Evolutionary conservation across 2,329 filamentous ascomycete species (phyloP).

Genomic region (Aspergillus sp.): DNA sequence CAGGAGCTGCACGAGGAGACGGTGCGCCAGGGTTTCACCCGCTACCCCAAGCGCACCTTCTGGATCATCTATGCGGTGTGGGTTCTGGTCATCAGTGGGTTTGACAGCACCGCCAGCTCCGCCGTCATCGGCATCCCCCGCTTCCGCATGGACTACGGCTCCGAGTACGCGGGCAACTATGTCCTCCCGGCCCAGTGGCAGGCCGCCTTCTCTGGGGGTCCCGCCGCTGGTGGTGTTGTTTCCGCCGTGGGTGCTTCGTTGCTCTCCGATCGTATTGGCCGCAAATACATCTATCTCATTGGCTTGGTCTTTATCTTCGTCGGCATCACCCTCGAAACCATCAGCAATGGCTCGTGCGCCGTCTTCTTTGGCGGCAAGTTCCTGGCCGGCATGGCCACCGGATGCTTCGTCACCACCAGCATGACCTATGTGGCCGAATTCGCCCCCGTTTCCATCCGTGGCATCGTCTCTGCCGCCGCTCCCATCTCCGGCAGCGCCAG

Average conservation of each 20-base stretch:
- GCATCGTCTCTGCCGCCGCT: conserved; percentile 6
- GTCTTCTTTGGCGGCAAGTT: conserved; percentile 17
- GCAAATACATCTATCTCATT: conserved; percentile 5
- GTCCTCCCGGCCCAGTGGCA: conserved; percentile 13
- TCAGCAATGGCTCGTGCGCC: not conserved
- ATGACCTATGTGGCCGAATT: conserved; percentile 14
- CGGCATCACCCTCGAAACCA: not conserved
- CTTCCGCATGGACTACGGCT: conserved; percentile 15
- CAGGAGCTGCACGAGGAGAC: conserved; percentile 9
- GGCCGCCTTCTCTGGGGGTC: conserved; percentile 9
- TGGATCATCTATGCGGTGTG: conserved; percentile 11
- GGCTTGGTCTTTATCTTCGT: conserved; percentile 2
- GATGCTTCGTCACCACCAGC: conserved; percentile 1
- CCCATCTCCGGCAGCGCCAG: conserved; percentile 7
- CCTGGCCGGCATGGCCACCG: conserved; percentile 10
- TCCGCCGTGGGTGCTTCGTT: conserved; percentile 3
- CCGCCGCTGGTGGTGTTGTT: conserved; percentile 9
- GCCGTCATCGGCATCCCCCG: conserved; percentile 10
- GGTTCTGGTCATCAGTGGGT: conserved; percentile 11
- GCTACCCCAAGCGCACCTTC: conserved; percentile 7
- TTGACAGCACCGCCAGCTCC: conserved; percentile 7
- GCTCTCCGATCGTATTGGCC: conserved; percentile 8
- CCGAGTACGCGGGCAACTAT: conserved; percentile 5
- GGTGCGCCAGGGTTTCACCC: conserved; percentile 1
- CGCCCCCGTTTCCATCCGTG: conserved; percentile 5